A percentile compares a stretch with the other conserved stretches of the same genome.
phyloP scores from a whole-genome alignment of 1,139 yeast species.

The Nadsonia commutata region DNA sequence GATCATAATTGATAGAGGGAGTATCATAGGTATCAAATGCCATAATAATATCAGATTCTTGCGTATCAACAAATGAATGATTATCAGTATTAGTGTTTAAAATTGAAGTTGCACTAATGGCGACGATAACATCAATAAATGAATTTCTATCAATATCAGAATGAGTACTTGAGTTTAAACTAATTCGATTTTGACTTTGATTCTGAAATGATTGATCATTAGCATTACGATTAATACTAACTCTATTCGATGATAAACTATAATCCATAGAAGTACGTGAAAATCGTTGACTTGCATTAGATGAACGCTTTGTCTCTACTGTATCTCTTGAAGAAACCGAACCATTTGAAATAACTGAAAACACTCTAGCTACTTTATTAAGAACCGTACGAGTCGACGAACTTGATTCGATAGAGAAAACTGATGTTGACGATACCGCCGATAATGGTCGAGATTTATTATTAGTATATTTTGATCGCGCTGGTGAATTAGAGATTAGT shows the following conservation, averaged over 20 bases:
- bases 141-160: no score
- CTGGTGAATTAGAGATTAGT: no score
- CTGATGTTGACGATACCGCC: background rate
- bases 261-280: slow-evolving; percentile 15
- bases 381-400: background rate
- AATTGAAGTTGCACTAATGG: no score
- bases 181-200: slow-evolving; percentile 1
- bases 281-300: slow-evolving; percentile 6
- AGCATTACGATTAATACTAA: slow-evolving; percentile 10
- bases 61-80: no score
- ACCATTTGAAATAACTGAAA: slow-evolving; percentile 12
- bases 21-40: slow-evolving; percentile 1
- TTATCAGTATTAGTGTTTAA: no score
- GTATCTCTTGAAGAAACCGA: slow-evolving; percentile 13
- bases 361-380: slow-evolving; percentile 10
- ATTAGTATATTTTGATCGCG: no score
- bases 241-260: slow-evolving; percentile 13
- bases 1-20: slow-evolving; percentile 4
- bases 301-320: slow-evolving; percentile 8
- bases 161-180: no score
- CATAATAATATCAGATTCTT: no score
- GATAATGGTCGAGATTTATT: background rate
- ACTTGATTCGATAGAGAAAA: background rate
- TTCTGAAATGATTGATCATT: slow-evolving; percentile 3
- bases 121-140: no score